Evolutionary conservation across 2,329 filamentous ascomycete genomes (phyloP).

Genomic region (Talaromyces islandicus): DNA sequence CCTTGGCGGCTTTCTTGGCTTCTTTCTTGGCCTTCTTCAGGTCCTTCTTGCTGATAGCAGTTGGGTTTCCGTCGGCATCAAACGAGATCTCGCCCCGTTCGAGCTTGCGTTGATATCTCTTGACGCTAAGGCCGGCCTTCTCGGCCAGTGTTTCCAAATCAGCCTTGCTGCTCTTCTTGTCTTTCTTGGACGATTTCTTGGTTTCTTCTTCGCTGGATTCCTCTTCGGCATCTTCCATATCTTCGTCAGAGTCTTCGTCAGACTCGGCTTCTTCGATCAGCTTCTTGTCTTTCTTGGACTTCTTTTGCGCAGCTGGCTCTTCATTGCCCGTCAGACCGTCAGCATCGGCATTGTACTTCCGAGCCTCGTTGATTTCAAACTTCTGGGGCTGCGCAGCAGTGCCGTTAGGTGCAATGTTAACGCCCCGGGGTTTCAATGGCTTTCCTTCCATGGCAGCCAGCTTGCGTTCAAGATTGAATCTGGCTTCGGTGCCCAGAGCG

Average conservation of each 20-base stretch:
- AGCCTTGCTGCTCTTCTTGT: constrained; percentile 43
- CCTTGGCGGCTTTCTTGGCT: constrained; percentile 48
- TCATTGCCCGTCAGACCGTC: constrained; percentile 73
- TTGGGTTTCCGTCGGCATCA: constrained; percentile 58
- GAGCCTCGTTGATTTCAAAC: constrained; percentile 76
- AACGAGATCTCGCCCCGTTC: constrained; percentile 69
- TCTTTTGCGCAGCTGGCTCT: constrained; percentile 38
- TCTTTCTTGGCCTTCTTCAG: constrained; percentile 67
- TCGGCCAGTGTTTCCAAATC: constrained; percentile 56
- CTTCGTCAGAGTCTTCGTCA: constrained; percentile 13
- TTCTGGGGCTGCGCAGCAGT: constrained; percentile 63
- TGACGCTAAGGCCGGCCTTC: constrained; percentile 62
- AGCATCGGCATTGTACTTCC: constrained; percentile 91
- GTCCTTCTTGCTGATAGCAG: constrained; percentile 68
- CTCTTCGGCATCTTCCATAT: constrained; percentile 31
- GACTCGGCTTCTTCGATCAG: constrained; percentile 39
- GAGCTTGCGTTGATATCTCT: constrained; percentile 73
- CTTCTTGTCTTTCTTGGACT: constrained; percentile 42
- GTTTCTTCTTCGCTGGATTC: constrained; percentile 26
- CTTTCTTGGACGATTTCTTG: constrained; percentile 39
- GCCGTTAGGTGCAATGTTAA: constrained; percentile 69
- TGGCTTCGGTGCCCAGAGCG: constrained; percentile 62
- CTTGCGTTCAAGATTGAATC: constrained; percentile 45
- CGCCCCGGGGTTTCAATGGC: constrained; percentile 70
- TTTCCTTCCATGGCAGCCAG: constrained; percentile 72